Evolutionary conservation across 2,329 filamentous ascomycete genomes (phyloP).

Genomic region (Didymella lethalis): DNA sequence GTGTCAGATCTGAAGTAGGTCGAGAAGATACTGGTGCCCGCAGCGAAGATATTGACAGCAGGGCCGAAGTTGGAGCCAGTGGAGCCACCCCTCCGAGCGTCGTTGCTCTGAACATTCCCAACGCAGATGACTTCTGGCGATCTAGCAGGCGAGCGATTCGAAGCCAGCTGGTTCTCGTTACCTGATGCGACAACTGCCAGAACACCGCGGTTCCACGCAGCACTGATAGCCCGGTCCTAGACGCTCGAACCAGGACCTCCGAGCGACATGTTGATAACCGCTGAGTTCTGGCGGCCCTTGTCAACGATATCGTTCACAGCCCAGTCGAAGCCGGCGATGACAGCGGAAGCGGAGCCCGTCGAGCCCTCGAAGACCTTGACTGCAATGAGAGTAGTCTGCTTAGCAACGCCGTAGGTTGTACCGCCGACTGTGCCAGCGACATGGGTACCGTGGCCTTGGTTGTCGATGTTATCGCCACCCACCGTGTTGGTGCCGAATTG

Average conservation of each 20-base stretch:
- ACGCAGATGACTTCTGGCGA: conserved; percentile 49
- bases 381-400: conserved; percentile 45
- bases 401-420: conserved; percentile 44
- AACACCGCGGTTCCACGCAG: conserved; percentile 43
- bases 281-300: conserved; percentile 37
- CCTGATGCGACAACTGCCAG: conserved; percentile 49
- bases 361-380: conserved; percentile 48
- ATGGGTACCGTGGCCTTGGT: conserved; percentile 46
- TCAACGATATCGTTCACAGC: conserved; percentile 46
- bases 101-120: conserved; percentile 42
- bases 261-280: conserved; percentile 52
- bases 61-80: conserved; percentile 49
- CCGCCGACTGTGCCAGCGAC: conserved; percentile 45
- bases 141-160: conserved; percentile 41
- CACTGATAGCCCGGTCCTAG: conserved; percentile 46
- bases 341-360: conserved; percentile 29
- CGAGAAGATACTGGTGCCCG: conserved; percentile 53
- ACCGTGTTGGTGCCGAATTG: conserved; percentile 42
- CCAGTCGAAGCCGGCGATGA: conserved; percentile 46
- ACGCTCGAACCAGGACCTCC: conserved; percentile 38
- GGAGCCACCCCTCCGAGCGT: conserved; percentile 29
- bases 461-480: conserved; percentile 31
- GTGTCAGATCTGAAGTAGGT: conserved; percentile 57
- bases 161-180: conserved; percentile 43
- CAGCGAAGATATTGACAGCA: conserved; percentile 51